A percentile compares a stretch with the other conserved stretches of the same genome.
phyloP scores from a whole-genome alignment of 805 yeast genomes.

The Candida sakaeoensis region DNA sequence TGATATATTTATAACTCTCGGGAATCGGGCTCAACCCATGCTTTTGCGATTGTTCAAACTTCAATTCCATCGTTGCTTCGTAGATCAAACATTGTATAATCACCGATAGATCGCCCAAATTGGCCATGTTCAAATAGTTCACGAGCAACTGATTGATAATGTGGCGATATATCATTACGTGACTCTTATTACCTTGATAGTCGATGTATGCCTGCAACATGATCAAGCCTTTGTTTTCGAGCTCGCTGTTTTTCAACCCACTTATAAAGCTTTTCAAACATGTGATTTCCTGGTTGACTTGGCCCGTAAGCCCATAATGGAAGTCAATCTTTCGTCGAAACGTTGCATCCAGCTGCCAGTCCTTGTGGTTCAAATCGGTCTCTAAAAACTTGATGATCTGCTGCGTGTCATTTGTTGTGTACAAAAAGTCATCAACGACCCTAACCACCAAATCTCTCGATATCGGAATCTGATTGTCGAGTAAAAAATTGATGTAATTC shows the following conservation, averaged over 20 bases:
- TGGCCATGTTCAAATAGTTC: constrained; percentile 3
- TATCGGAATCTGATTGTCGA: constrained; percentile 30
- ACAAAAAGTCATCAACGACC: constrained; percentile 33
- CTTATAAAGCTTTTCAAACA: constrained; percentile 1
- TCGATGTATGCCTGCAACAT: constrained; percentile 6
- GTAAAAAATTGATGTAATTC: constrained; percentile 28
- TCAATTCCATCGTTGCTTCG: constrained; percentile 13
- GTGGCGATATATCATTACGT: constrained; percentile 3
- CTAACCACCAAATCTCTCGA: constrained; percentile 25
- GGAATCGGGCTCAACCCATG: constrained; percentile 6
- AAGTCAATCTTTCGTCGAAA: constrained; percentile 27
- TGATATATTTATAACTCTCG: constrained; percentile 17
- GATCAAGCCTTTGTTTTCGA: constrained; percentile 4
- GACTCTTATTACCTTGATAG: background rate
- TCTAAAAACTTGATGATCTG: constrained; percentile 34
- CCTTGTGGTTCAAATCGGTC: constrained; percentile 22
- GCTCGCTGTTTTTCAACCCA: constrained; percentile 4
- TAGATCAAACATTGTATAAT: constrained; percentile 14
- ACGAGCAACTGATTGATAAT: constrained; percentile 1
- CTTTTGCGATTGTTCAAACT: constrained; percentile 12
- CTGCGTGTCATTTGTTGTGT: constrained; percentile 21
- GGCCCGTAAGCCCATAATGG: constrained; percentile 8
- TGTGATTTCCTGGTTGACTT: background rate
- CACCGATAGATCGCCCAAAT: constrained; percentile 2
- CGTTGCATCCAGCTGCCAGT: constrained; percentile 29